phyloP scores from a whole-genome alignment of 164 flowering plant genomes.

The Chimonanthus praecox region DNA sequence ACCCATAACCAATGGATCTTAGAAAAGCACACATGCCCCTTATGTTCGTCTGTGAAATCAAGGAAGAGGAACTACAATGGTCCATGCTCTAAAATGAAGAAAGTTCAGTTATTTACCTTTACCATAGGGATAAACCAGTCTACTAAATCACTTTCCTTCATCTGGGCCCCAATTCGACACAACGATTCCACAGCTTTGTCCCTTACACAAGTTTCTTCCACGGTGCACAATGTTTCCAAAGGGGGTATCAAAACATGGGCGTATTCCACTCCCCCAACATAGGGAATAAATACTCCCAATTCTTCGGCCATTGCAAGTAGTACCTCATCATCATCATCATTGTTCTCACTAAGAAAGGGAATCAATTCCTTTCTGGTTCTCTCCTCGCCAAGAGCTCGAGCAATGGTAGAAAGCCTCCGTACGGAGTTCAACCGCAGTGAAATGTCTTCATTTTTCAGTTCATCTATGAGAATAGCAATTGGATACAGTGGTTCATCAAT shows the following conservation, averaged over 20 bases:
- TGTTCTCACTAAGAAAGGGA: conserved; percentile 85
- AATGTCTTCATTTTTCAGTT: conserved; percentile 89
- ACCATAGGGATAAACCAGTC: conserved; percentile 78
- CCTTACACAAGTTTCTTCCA: conserved; percentile 94
- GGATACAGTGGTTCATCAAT: conserved; percentile 89
- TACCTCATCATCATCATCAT: conserved; percentile 94
- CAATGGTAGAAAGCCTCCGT: conserved; percentile 81
- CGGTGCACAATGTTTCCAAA: conserved; percentile 79
- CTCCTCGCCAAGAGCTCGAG: conserved; percentile 91
- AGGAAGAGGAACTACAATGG: background rate
- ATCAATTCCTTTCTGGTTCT: conserved; percentile 85
- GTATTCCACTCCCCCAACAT: conserved; percentile 85
- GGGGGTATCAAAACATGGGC: conserved; percentile 84
- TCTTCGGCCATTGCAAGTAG: conserved; percentile 95
- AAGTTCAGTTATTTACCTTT: conserved; percentile 42
- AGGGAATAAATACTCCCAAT: conserved; percentile 86
- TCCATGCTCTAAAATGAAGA: background rate
- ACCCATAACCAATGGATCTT: no score
- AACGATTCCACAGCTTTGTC: conserved; percentile 92
- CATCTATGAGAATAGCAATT: conserved; percentile 84
- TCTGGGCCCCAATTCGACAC: conserved; percentile 81
- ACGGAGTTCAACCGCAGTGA: conserved; percentile 85
- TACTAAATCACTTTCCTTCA: conserved; percentile 81
- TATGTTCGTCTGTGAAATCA: background rate
- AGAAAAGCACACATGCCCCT: no score